Evolutionary conservation across 2,329 filamentous ascomycete genomes (phyloP), one percentile per base, ranked within the genome.

Genomic region (Colletotrichum endophyticum): DNA sequence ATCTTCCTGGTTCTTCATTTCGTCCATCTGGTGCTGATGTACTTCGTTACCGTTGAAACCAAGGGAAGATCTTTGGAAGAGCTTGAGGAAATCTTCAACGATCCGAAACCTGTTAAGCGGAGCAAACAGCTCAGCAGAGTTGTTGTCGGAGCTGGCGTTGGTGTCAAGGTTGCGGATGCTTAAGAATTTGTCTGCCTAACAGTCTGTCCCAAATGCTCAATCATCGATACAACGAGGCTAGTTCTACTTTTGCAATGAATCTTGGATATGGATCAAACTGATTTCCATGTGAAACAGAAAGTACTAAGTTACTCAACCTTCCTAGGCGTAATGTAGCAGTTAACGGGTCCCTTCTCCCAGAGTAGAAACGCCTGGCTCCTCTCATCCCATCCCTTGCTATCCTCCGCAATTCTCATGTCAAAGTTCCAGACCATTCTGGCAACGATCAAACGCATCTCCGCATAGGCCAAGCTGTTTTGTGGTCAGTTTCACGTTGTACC

Each of bases 1-100:
- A 85, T 87, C 78, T 82, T 88, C 66, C 85, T 84, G 78, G 85
- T 86, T 80, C 83, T 88, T 75, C 88, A 88, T 79, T 85, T 74
- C n/a, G 61, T 75, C 4, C 75, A 79, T 27, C 73, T 70, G 56
- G 49, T 73, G 2, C 36, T 79, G 57, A 79, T 78, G 75, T 78
- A 78, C n/a, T 72, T 78, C 25, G 75, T 78, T n/a, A 69, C 64
- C 8, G 78, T 90, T 61, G 89, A 92, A 82, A 91, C 89, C 16
- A 86, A 86, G 66, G 89, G 89, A 12, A 87, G 88, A 4, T 91
- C 90, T 19, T 87, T 91, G 11, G 89, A 91, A 79, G 89, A 91
- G 79, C 85, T 91, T 61, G 89, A 89, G 69, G 87, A 88, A 80
- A 89, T 91, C 79, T 91, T 91, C 79, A 89, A 91, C 77, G 89